Conservation (phyloP, 2,329 filamentous ascomycete species). For the Colletotrichum siamense region DNA sequence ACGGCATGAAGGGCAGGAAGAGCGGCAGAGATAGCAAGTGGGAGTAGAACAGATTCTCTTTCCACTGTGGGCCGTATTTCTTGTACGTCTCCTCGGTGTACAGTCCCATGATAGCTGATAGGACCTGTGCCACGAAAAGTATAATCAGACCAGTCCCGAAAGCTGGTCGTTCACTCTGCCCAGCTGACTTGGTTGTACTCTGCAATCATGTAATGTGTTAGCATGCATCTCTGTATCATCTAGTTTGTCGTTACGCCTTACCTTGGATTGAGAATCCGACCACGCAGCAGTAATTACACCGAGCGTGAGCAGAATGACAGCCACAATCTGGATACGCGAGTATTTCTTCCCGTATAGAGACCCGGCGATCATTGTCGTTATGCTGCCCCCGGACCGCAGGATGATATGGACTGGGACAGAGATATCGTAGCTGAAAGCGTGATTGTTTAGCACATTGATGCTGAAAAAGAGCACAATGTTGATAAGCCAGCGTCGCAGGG, state of each 20-base stretch:
- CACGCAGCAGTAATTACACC: slow-evolving; percentile 89
- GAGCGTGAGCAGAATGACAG: slow-evolving; percentile 81
- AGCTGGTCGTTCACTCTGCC: slow-evolving; percentile 30
- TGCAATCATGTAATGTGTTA: not conserved
- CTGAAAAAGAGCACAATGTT: slow-evolving; percentile 91
- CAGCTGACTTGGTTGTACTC: not conserved
- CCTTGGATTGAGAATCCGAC: slow-evolving; percentile 88
- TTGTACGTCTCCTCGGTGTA: slow-evolving; percentile 93
- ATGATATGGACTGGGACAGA: slow-evolving; percentile 98
- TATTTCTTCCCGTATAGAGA: slow-evolving; percentile 87
- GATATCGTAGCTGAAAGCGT: slow-evolving; percentile 96
- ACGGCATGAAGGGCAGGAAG: slow-evolving; percentile 74
- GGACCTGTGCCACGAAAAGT: slow-evolving; percentile 84
- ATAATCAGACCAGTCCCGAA: slow-evolving; percentile 78
- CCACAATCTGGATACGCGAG: slow-evolving; percentile 77
- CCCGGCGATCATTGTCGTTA: slow-evolving; percentile 93
- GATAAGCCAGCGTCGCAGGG: slow-evolving; percentile 82
- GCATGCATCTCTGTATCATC: not conserved
- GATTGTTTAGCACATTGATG: slow-evolving; percentile 97
- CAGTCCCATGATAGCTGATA: slow-evolving; percentile 93
- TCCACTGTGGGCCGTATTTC: slow-evolving; percentile 87
- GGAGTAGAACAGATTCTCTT: slow-evolving; percentile 95
- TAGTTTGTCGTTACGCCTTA: slow-evolving; percentile 38
- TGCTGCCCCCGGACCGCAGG: slow-evolving; percentile 90
- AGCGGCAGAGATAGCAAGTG: slow-evolving; percentile 77